A percentile compares a stretch with the other conserved stretches of the same genome.
Conservation (phyloP, 1,139 yeast genomes). For the Candida sp. region DNA sequence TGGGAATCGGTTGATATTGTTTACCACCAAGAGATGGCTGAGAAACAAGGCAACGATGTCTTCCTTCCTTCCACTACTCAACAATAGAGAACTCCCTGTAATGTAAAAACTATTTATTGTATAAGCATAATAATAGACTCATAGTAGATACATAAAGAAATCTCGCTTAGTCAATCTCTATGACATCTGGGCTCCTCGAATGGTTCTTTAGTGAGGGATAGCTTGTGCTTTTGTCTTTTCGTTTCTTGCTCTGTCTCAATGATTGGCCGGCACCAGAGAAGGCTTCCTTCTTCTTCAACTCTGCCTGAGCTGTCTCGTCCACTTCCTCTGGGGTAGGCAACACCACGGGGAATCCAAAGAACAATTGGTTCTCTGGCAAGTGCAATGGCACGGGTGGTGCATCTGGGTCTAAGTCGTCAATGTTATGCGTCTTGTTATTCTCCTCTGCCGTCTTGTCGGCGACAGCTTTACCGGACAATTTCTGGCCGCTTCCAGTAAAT, state of each 20-base stretch:
- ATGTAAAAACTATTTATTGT: neutral
- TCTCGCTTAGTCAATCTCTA: slow-evolving; percentile 68
- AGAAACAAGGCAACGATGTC: slow-evolving; percentile 68
- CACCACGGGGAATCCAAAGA: slow-evolving; percentile 90
- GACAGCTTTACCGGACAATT: slow-evolving; percentile 67
- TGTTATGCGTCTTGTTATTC: slow-evolving; percentile 16
- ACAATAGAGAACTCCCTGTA: slow-evolving; percentile 3
- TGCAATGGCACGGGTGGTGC: slow-evolving; percentile 75
- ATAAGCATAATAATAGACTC: slow-evolving; percentile 1
- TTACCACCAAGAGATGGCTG: slow-evolving; percentile 79
- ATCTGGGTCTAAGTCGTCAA: slow-evolving; percentile 48
- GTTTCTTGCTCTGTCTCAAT: slow-evolving; percentile 72
- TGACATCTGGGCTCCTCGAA: slow-evolving; percentile 72
- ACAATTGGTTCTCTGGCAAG: slow-evolving; percentile 84
- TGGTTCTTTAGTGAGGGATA: slow-evolving; percentile 53
- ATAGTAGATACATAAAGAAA: neutral
- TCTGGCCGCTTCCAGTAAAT: slow-evolving; percentile 72
- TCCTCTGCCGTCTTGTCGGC: slow-evolving; percentile 18
- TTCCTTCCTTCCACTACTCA: slow-evolving; percentile 43
- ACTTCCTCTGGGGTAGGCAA: slow-evolving; percentile 62
- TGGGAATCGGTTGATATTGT: slow-evolving; percentile 97
- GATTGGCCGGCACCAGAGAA: slow-evolving; percentile 74
- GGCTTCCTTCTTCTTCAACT: slow-evolving; percentile 20
- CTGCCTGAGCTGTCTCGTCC: slow-evolving; percentile 27
- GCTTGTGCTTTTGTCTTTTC: slow-evolving; percentile 60